Percentiles rank a stretch among this genome's conserved stretches.
These are phyloP conservation scores for Termitomyces sp. DNA, from an alignment of 768 basidiomycete species.

Conservation along the genomic window DNA sequence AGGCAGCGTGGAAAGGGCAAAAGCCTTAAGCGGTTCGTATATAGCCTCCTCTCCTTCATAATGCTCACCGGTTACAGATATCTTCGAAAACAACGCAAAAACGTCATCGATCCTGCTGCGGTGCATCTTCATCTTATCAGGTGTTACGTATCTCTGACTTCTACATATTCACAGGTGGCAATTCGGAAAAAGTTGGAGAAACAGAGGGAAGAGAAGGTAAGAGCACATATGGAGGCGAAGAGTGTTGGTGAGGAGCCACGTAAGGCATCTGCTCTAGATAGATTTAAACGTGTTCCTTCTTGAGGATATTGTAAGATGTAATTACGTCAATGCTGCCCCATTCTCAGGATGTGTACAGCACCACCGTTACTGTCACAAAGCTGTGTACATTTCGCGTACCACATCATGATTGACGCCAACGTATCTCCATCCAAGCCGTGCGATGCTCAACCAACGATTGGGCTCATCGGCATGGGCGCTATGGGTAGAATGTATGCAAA, in stretches of 20 bases:
- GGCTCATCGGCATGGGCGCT: constrained; percentile 94
- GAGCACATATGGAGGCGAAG: constrained; percentile 27
- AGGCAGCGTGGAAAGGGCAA: constrained; percentile 88
- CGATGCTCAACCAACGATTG: constrained; percentile 66
- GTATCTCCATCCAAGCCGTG: constrained; percentile 26
- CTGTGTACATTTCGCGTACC: neutral
- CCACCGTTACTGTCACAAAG: neutral
- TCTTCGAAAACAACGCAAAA: constrained; percentile 89
- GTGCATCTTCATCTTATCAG: constrained; percentile 29
- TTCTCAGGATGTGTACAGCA: neutral
- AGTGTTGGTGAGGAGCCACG: constrained; percentile 19
- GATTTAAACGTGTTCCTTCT: constrained; percentile 25
- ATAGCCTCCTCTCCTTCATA: neutral
- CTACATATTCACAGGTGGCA: constrained; percentile 36
- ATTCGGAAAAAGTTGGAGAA: constrained; percentile 63
- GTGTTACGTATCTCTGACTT: neutral
- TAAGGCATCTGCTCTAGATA: constrained; percentile 35
- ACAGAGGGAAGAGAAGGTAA: constrained; percentile 40
- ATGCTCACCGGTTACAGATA: constrained; percentile 30
- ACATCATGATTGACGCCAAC: constrained; percentile 16
- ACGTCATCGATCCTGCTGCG: constrained; percentile 81
- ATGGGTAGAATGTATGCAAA: constrained; percentile 96
- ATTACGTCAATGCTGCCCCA: neutral
- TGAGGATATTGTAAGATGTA: neutral
- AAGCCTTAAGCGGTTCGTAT: constrained; percentile 65